Conservation (phyloP, 768 basidiomycete species). For the Amanita jacksonii region DNA sequence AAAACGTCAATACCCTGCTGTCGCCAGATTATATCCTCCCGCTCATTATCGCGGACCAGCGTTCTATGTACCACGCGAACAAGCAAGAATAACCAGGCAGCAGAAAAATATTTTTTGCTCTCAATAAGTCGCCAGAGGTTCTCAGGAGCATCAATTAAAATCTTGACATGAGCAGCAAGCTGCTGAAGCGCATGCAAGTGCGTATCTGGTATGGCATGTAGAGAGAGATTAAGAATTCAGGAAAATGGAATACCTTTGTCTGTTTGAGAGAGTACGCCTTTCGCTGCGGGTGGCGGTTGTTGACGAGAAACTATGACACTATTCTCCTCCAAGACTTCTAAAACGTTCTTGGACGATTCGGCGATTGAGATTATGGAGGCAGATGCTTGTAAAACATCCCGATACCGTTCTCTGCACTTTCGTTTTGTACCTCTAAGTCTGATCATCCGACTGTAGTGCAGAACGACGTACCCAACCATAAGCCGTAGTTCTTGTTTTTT, state of each 20-base stretch:
- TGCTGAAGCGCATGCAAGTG: slow-evolving; percentile 62
- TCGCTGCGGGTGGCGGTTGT: slow-evolving; percentile 33
- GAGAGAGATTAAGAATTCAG: slow-evolving; percentile 3
- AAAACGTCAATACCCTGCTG: slow-evolving; percentile 51
- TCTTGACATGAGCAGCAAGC: slow-evolving; percentile 81
- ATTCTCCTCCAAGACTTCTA: slow-evolving; percentile 55
- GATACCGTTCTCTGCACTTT: slow-evolving; percentile 81
- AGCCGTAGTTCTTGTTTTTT: slow-evolving; percentile 82
- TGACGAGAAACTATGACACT: slow-evolving; percentile 42
- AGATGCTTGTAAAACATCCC: slow-evolving; percentile 79
- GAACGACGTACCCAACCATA: slow-evolving; percentile 80
- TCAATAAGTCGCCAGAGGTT: slow-evolving; percentile 86
- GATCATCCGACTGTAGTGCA: slow-evolving; percentile 3
- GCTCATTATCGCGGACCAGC: slow-evolving; percentile 52
- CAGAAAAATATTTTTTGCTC: slow-evolving; percentile 66
- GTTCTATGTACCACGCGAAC: slow-evolving; percentile 78
- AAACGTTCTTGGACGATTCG: slow-evolving; percentile 54
- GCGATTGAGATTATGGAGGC: slow-evolving; percentile 76
- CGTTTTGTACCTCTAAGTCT: slow-evolving; percentile 26
- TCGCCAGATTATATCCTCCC: slow-evolving; percentile 53
- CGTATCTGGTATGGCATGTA: slow-evolving; percentile 33
- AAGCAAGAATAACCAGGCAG: slow-evolving; percentile 82
- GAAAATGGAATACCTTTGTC: slow-evolving; percentile 35
- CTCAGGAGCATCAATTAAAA: slow-evolving; percentile 89
- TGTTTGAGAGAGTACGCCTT: slow-evolving; percentile 25